These are phyloP conservation scores for Tolypocladium nubicola DNA, from an alignment of 2,329 filamentous ascomycete genomes.

Conservation along the genomic window DNA sequence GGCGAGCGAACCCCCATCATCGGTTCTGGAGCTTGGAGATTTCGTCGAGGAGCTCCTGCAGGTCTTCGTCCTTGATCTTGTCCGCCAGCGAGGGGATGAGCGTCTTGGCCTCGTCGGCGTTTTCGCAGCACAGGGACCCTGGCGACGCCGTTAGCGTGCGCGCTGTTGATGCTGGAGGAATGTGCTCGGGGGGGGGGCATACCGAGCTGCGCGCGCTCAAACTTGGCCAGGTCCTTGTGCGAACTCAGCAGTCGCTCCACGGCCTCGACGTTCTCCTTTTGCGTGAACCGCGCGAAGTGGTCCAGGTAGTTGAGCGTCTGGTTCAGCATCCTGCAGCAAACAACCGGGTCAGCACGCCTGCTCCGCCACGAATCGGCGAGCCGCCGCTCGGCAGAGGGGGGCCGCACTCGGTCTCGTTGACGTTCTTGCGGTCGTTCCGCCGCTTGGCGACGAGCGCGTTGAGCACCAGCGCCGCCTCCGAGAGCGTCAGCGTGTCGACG, in stretches of 20 bases:
- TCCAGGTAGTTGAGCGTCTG: constrained; percentile 91
- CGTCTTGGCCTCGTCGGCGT: constrained; percentile 90
- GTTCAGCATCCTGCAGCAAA: constrained; percentile 52
- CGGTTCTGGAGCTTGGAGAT: constrained; percentile 63
- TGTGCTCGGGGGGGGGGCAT: constrained; percentile 14
- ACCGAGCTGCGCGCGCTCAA: constrained; percentile 91
- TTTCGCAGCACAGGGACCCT: constrained; percentile 89
- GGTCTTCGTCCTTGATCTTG: constrained; percentile 83
- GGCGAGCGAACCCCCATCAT: constrained; percentile 8
- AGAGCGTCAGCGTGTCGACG: constrained; percentile 84
- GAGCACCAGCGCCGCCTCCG: constrained; percentile 84
- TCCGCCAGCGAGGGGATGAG: constrained; percentile 80
- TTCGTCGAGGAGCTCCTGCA: constrained; percentile 83
- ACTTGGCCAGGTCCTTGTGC: constrained; percentile 73
- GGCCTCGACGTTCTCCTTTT: constrained; percentile 89
- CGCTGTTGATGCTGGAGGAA: neutral
- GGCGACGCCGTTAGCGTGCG: constrained; percentile 2
- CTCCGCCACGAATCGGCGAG: neutral
- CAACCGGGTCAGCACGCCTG: neutral
- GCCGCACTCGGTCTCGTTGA: constrained; percentile 73
- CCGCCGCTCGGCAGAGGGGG: neutral
- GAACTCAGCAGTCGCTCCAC: constrained; percentile 77
- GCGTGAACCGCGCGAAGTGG: constrained; percentile 90
- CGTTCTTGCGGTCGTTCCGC: constrained; percentile 67
- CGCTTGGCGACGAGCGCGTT: constrained; percentile 79